These are phyloP conservation scores for Eucalyptus globulus DNA, from an alignment of 345 rosid genomes.

Conservation along the genomic window DNA sequence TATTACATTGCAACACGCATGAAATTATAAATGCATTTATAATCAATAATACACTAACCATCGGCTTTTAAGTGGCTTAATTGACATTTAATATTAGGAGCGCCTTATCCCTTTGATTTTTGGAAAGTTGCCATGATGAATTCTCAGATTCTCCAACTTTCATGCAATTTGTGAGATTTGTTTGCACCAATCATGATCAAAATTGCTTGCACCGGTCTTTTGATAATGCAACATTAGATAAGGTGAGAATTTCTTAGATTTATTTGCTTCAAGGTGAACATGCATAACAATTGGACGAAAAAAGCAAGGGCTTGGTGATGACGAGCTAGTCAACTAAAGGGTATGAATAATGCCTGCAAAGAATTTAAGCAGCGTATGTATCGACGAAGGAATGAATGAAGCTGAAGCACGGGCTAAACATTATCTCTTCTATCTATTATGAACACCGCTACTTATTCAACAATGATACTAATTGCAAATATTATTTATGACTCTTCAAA, in stretches of 20 bases:
- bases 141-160: background rate
- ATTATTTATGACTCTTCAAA: background rate
- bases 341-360: too few species aligned
- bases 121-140: background rate
- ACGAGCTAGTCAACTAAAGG: too few species aligned
- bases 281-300: too few species aligned
- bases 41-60: background rate
- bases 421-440: accelerated
- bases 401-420: accelerated
- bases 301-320: too few species aligned
- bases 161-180: background rate
- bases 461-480: accelerated
- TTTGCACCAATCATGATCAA: background rate
- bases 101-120: background rate
- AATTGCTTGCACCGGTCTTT: accelerated
- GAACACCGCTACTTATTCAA: background rate
- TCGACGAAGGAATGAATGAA: accelerated
- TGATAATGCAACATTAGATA: background rate
- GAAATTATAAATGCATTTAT: background rate
- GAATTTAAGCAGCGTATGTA: too few species aligned
- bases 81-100: too few species aligned
- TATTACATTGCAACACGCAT: background rate
- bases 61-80: background rate
- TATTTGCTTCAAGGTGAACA: background rate
- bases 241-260: background rate